Evolutionary conservation across 2,329 filamentous ascomycete genomes (phyloP).

Genomic region (Botrytis tulipae): DNA sequence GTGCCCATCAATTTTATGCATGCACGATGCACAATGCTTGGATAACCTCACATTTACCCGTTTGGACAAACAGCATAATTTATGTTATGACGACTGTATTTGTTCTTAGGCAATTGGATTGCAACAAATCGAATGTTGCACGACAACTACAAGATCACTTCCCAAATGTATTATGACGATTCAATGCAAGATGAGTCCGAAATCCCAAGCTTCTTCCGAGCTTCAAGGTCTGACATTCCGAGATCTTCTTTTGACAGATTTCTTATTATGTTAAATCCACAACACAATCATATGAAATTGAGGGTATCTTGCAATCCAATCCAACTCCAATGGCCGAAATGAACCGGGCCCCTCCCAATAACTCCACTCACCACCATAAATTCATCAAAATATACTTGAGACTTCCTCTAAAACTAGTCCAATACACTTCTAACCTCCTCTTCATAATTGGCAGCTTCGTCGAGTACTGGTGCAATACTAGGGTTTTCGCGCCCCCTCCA

Average conservation of each 20-base stretch:
- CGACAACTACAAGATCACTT: background rate
- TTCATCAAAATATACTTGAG: background rate
- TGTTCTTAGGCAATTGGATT: background rate
- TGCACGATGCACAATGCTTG: constrained; percentile 5
- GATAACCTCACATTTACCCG: background rate
- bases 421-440: constrained; percentile 28
- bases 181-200: background rate
- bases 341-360: background rate
- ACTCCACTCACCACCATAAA: background rate
- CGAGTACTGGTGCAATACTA: constrained; percentile 30
- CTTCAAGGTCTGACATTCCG: background rate
- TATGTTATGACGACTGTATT: background rate
- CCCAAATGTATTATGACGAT: background rate
- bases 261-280: background rate
- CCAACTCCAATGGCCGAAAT: constrained; percentile 6
- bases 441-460: constrained; percentile 33
- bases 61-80: background rate
- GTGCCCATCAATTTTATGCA: constrained; percentile 4
- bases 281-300: background rate
- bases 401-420: constrained; percentile 24
- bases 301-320: constrained; percentile 8
- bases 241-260: background rate
- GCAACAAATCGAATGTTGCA: background rate
- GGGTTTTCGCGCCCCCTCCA: constrained; percentile 26
- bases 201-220: background rate